Evolutionary conservation across 2,329 filamentous ascomycete genomes (phyloP), one percentile per base, ranked within the genome.

Genomic region (Fusarium falciforme): DNA sequence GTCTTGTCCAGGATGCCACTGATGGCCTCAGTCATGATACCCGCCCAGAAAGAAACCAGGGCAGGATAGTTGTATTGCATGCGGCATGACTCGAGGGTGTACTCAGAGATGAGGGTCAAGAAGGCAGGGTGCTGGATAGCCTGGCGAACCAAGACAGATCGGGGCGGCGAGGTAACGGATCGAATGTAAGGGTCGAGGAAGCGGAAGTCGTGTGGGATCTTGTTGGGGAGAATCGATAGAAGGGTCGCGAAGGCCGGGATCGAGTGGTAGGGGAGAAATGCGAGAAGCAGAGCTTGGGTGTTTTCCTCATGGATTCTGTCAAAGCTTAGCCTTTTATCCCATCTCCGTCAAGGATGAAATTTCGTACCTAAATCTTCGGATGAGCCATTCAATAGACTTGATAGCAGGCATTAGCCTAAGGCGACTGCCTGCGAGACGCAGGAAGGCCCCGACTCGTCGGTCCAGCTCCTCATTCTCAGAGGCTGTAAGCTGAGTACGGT

Each of bases 371-470:
- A 98, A 99, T 78, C 96, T 89, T 79, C 96, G 89, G 64, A 99
- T 89, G 55, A 99, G 88, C 96, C 96, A 99, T 85, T 99, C 97
- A 40, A 98, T 88, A 17, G 95, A 92, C 84, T 97, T 97, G 63
- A 98, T 90, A 1, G 94, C 94, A 44, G 96, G 96, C 85, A 93
- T 95, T 35, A 99, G 87, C 72, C 96, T 88, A 74, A 99, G 82
- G 44, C 93, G 90, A 29, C 92, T 91, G 25, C 94, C 93, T 12
- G 93, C 91, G 16, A 98, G 87, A 35, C 92, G 93, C 75, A 99
- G 86, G 80, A 98, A 99, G 16, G 90, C 89, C 77, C 97, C 93
- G 65, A 98, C 84, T 66, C 92, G 92, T 59, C 86, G 87, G 82
- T 98, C 91, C 65, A 99, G 86, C 79, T 95, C 93, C 75, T 90